Evolutionary conservation across 805 yeast genomes (phyloP), one percentile per base, ranked within the genome.

Genomic region (Huiozyma sinensis): DNA sequence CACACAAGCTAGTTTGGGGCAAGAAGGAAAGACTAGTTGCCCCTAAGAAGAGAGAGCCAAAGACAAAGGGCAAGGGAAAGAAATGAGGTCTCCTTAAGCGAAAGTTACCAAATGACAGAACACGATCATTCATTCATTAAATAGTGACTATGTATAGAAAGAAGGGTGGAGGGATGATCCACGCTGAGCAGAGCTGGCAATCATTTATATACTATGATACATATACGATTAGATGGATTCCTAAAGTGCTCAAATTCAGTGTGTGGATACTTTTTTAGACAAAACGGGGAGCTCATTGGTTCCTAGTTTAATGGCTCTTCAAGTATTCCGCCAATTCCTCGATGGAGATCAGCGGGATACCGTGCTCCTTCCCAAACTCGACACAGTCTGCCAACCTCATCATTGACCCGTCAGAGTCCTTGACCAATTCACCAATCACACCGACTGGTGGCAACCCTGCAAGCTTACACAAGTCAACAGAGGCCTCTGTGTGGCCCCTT

Each of bases 401-500:
- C 97, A 92, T 92, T 50, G 83, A 70, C 0, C 98, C 98, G 57
- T 92, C 97, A 40, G 78, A 82, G 50, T 87, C 97, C 46, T 83
- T 77, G 27, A 92, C 97, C 53, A 92, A 70, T 68, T 92, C 99
- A 64, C 97, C 85, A 54, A 92, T 90, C 33, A 83, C 92, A 11
- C 84, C 95, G 1, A 87, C 98, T 1, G 92, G 95, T 50, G 76
- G 76, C 53, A 84, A 70, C 0, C 87, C 88, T 6, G 90, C 73
- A 56, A 89, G 70, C 56, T 69, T 67, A 59, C 95, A 81, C 50
- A 92, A 71, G 59, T 90, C 95, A 7, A 92, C 95, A 28, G 87
- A 88, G 12, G 98, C 97, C 67, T 92, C 99, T 8, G 99, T 92
- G 62, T 92, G 99, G 11, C 99, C 99, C 46, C 84, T 71, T 70